Conservation (phyloP, 169 alveolate species). For the Plasmodium blacklocki region DNA sequence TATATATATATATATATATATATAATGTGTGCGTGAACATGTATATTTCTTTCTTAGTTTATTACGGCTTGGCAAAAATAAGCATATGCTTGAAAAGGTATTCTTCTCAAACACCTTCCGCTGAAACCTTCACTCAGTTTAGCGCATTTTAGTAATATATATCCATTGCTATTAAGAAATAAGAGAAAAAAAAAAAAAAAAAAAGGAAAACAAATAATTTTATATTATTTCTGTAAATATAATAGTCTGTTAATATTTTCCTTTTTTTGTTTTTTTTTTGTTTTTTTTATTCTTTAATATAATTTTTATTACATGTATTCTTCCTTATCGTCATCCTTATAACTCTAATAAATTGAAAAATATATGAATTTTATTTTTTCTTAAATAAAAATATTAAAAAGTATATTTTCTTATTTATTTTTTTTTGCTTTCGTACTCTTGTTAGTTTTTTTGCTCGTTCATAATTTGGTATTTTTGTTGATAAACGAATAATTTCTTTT, state of each 20-base stretch:
- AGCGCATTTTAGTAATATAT: conserved; percentile 73
- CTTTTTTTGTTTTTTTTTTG: not conserved
- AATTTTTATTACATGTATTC: conserved; percentile 43
- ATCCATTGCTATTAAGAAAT: conserved; percentile 35
- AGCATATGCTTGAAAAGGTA: conserved; percentile 86
- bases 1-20: conserved; percentile 9
- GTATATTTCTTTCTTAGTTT: not conserved
- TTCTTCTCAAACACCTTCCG: conserved; percentile 85
- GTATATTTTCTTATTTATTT: not conserved
- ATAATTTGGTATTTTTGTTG: conserved; percentile 60
- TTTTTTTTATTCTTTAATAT: conserved; percentile 1
- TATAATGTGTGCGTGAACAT: not conserved
- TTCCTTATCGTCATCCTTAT: conserved; percentile 18
- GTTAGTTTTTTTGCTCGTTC: conserved; percentile 22
- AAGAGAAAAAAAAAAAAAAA: not conserved
- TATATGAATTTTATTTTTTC: too few species aligned
- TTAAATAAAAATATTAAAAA: not conserved
- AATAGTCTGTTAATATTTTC: not conserved
- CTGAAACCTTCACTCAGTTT: conserved; percentile 79
- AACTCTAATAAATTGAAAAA: conserved; percentile 13
- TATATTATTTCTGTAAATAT: not conserved
- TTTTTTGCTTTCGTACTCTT: conserved; percentile 19
- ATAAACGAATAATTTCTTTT: conserved; percentile 37
- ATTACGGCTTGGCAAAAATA: conserved; percentile 77
- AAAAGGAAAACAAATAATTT: not conserved